A percentile compares a stretch with the other conserved stretches of the same genome.
These are phyloP conservation scores for Terana coerulea DNA, from an alignment of 768 basidiomycete genomes.

Conservation along the genomic window DNA sequence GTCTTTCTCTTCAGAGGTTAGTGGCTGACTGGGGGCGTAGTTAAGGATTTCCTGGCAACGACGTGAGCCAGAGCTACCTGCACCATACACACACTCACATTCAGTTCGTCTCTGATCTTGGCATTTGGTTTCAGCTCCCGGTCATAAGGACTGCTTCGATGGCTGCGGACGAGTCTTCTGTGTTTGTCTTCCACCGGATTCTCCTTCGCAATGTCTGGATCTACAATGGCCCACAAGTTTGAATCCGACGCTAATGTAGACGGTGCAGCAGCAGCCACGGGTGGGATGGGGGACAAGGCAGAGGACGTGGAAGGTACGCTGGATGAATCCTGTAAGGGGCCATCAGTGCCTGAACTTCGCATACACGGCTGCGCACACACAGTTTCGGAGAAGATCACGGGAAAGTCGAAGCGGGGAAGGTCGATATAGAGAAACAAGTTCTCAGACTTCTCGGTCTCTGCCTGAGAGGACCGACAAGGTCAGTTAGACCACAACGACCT, in stretches of 20 bases:
- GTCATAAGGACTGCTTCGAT: constrained; percentile 92
- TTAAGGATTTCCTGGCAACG: constrained; percentile 72
- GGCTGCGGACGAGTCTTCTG: constrained; percentile 88
- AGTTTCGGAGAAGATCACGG: constrained; percentile 91
- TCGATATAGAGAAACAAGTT: constrained; percentile 97
- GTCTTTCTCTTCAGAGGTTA: constrained; percentile 92
- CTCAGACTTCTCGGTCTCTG: constrained; percentile 87
- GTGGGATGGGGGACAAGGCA: constrained; percentile 34
- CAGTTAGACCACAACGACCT: neutral
- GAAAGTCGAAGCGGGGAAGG: constrained; percentile 94
- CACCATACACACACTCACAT: constrained; percentile 44
- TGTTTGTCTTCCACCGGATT: constrained; percentile 99
- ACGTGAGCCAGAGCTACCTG: neutral
- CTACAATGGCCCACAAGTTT: constrained; percentile 82
- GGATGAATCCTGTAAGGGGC: constrained; percentile 35
- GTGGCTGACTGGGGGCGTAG: constrained; percentile 83
- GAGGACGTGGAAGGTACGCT: constrained; percentile 38
- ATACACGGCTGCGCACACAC: constrained; percentile 38
- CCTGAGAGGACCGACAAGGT: constrained; percentile 38
- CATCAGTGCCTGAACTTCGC: neutral
- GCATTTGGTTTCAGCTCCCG: constrained; percentile 96
- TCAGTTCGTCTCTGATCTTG: constrained; percentile 89
- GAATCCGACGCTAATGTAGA: constrained; percentile 58
- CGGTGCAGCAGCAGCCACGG: constrained; percentile 36
- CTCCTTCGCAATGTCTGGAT: constrained; percentile 87